A percentile compares a stretch with the other conserved stretches of the same genome.
Conservation (phyloP, 1,139 yeast species). For the Geotrichum citri-aurantii region DNA sequence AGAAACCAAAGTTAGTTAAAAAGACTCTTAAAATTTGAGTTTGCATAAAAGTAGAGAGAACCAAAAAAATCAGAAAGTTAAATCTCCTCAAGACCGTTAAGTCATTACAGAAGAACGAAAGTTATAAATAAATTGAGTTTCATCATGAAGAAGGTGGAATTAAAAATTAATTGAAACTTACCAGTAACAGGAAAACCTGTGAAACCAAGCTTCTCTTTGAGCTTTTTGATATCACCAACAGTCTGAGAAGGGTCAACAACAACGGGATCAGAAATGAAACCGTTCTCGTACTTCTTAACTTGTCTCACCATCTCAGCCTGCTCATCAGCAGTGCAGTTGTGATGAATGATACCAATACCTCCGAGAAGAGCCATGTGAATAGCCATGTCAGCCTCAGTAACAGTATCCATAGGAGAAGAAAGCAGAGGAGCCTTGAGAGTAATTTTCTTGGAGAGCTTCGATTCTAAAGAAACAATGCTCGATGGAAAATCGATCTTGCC, state of each 20-base stretch:
- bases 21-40: background rate
- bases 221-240: conserved; percentile 71
- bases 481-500: conserved; percentile 92
- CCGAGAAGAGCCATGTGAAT: conserved; percentile 97
- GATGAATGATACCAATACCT: conserved; percentile 98
- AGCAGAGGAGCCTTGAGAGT: conserved; percentile 89
- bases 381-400: conserved; percentile 96
- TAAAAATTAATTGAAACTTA: conserved; percentile 48
- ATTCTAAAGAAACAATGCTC: conserved; percentile 65
- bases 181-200: conserved; percentile 99
- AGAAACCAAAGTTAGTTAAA: conserved; percentile 18
- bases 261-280: conserved; percentile 92
- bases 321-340: conserved; percentile 92
- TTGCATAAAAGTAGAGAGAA: background rate
- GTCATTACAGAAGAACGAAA: conserved; percentile 99
- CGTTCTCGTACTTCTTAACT: conserved; percentile 96
- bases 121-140: conserved; percentile 61
- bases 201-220: conserved; percentile 75
- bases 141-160: conserved; percentile 17
- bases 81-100: conserved; percentile 95
- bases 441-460: conserved; percentile 86
- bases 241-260: conserved; percentile 71
- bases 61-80: conserved; percentile 39
- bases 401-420: conserved; percentile 99
- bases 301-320: conserved; percentile 98